Conservation (phyloP, 139 green algal species). For the Nannochloris sp. region DNA sequence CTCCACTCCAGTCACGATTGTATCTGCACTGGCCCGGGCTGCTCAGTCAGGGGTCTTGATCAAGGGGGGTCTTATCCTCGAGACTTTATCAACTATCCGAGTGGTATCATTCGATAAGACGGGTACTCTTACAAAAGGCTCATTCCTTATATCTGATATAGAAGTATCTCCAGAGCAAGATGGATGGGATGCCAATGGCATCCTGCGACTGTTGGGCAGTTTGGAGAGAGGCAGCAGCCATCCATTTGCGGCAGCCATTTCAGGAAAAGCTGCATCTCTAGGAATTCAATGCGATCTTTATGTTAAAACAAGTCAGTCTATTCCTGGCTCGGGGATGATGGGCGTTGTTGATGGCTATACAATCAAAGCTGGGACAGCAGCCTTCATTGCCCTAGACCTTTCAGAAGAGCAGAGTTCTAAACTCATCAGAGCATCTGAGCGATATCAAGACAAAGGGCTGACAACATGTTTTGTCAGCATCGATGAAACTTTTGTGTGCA, state of each 20-base stretch:
- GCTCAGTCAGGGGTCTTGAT: constrained; percentile 59
- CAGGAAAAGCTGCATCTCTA: constrained; percentile 16
- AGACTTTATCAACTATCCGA: constrained; percentile 46
- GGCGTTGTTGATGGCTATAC: constrained; percentile 11
- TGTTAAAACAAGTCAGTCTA: background rate
- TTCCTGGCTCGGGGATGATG: constrained; percentile 12
- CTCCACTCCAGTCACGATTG: constrained; percentile 59
- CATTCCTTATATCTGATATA: constrained; percentile 32
- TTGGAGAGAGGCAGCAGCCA: constrained; percentile 38
- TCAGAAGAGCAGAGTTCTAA: background rate
- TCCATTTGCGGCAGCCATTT: constrained; percentile 43
- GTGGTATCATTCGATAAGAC: constrained; percentile 70
- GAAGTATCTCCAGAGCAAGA: background rate
- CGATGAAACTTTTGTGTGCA: constrained; percentile 7
- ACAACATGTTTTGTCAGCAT: constrained; percentile 22
- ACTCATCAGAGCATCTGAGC: background rate
- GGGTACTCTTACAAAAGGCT: constrained; percentile 66
- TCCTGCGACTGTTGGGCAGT: constrained; percentile 21
- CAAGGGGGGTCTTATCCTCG: constrained; percentile 63
- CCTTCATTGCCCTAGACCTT: constrained; percentile 2
- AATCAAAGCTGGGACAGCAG: constrained; percentile 7
- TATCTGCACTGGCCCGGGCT: constrained; percentile 37
- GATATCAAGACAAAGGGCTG: background rate
- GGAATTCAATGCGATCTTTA: constrained; percentile 6
- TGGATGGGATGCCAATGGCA: background rate